Evolutionary conservation across 192 early-diverging fungal genomes (phyloP).

Genomic region (Phlyctochytrium arcticum): DNA sequence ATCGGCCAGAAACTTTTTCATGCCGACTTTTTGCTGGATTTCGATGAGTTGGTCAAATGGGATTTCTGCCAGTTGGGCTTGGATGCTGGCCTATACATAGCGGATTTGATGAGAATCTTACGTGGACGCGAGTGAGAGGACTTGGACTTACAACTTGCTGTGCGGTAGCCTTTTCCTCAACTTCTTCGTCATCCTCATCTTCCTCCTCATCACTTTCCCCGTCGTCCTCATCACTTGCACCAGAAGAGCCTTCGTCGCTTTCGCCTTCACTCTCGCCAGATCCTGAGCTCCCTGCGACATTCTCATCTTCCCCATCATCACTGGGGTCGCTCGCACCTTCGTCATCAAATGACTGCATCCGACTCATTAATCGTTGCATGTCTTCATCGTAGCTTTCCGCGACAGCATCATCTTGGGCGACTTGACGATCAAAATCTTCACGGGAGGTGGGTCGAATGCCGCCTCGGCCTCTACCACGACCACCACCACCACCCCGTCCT

Average conservation of each 20-base stretch:
- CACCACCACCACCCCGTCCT: no score
- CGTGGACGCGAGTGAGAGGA: no score
- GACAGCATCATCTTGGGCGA: no score
- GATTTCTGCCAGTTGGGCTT: slow-evolving; percentile 70
- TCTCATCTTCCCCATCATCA: no score
- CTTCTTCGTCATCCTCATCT: slow-evolving; percentile 5
- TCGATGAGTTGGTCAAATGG: slow-evolving; percentile 77
- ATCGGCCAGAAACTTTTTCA: slow-evolving; percentile 57
- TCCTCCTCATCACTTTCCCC: slow-evolving; percentile 4
- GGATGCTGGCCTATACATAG: no score
- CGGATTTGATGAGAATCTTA: no score
- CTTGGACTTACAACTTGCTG: no score
- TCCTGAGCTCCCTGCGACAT: no score
- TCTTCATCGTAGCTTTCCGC: slow-evolving; percentile 8
- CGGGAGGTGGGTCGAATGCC: no score
- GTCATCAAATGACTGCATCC: slow-evolving; percentile 20
- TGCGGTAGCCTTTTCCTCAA: background rate
- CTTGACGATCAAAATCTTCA: no score
- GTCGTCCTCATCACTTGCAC: slow-evolving; percentile 4
- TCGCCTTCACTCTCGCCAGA: no score
- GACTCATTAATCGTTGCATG: slow-evolving; percentile 11
- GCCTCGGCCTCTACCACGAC: no score
- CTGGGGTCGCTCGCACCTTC: background rate
- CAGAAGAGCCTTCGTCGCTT: background rate
- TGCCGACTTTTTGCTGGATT: slow-evolving; percentile 69